phyloP scores from a whole-genome alignment of 305 asterid species.

The Solanum hybrid region DNA sequence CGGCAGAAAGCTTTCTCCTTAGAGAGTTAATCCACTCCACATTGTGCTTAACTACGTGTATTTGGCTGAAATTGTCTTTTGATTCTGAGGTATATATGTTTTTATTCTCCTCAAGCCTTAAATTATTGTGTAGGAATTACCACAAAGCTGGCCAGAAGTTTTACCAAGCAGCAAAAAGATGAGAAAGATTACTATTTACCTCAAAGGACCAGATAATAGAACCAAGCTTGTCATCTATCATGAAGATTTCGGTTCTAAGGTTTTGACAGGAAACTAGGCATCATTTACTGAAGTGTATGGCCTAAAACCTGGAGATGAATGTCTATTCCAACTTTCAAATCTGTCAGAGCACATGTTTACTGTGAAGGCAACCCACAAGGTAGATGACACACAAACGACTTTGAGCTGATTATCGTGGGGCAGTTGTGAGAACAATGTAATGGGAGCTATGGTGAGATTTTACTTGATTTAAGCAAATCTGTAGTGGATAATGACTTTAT shows the following conservation, averaged over 20 bases:
- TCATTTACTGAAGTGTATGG: neutral
- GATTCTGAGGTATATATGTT: neutral
- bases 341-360: neutral
- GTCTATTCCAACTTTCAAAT: constrained; percentile 3
- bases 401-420: neutral
- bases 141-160: neutral
- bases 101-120: neutral
- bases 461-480: neutral
- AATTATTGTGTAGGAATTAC: constrained; percentile 12
- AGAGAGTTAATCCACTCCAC: neutral
- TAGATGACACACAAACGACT: neutral
- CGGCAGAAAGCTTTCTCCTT: neutral
- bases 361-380: neutral
- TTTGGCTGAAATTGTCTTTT: neutral
- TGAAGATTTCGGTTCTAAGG: neutral
- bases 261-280: constrained; percentile 1
- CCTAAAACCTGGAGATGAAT: constrained; percentile 7
- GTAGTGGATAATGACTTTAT: neutral
- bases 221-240: constrained; percentile 9
- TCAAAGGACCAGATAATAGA: neutral
- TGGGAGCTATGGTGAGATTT: neutral
- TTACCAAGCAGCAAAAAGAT: neutral
- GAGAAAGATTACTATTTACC: neutral
- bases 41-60: neutral
- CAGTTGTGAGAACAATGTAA: neutral